Conservation (phyloP, 208 protist species). For the Tritrichomonas musculus region DNA sequence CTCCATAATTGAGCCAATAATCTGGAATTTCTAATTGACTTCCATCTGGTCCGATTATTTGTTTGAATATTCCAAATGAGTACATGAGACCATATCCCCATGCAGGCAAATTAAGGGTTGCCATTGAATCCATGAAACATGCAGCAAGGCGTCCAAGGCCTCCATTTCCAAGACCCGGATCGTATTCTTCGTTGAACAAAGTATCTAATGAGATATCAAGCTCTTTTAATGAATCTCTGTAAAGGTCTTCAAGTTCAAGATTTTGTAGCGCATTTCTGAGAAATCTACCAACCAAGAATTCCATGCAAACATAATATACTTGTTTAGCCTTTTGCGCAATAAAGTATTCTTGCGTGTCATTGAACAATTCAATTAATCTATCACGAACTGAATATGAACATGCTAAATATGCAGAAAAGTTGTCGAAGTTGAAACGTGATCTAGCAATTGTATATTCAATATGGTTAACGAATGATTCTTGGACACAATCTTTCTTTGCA, state of each 20-base stretch:
- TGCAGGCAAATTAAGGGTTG: conserved; percentile 50
- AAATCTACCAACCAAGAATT: conserved; percentile 52
- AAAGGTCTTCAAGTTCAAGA: conserved; percentile 45
- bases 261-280: conserved; percentile 48
- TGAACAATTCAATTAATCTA: conserved; percentile 52
- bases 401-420: conserved; percentile 44
- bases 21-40: conserved; percentile 50
- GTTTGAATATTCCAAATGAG: conserved; percentile 56
- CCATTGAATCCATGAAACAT: conserved; percentile 60
- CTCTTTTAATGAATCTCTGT: conserved; percentile 46
- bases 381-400: conserved; percentile 46
- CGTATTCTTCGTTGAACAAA: conserved; percentile 50
- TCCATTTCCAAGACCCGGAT: conserved; percentile 54
- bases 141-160: conserved; percentile 58
- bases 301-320: conserved; percentile 56
- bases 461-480: conserved; percentile 48
- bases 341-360: conserved; percentile 55
- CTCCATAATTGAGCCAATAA: conserved; percentile 51
- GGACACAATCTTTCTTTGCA: background rate
- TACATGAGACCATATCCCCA: conserved; percentile 58
- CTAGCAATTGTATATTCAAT: conserved; percentile 52
- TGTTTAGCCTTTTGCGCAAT: conserved; percentile 45
- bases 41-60: conserved; percentile 45
- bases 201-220: conserved; percentile 51
- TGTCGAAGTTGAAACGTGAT: conserved; percentile 44